phyloP scores from a whole-genome alignment of 1,284 basidiomycete species.

The Moesziomyces sp. region DNA sequence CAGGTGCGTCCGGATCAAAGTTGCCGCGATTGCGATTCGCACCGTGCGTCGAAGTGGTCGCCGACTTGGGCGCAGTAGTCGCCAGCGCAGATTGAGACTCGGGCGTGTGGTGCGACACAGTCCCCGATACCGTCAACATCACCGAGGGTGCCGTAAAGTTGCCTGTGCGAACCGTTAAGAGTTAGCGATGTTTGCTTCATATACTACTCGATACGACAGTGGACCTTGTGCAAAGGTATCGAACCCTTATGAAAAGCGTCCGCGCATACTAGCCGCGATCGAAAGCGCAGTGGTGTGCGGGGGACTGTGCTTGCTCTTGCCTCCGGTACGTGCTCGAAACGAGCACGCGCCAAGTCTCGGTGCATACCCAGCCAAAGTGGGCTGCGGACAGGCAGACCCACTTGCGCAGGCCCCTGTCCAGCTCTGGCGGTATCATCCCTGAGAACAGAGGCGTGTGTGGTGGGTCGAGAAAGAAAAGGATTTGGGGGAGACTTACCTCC shows the following conservation, averaged over 20 bases:
- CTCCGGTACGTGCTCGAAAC: neutral
- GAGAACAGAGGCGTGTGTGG: neutral
- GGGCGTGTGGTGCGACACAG: slow-evolving; percentile 64
- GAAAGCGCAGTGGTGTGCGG: neutral
- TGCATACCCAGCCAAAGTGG: neutral
- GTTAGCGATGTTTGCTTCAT: slow-evolving; percentile 50
- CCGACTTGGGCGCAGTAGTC: slow-evolving; percentile 56
- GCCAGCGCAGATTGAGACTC: slow-evolving; percentile 47
- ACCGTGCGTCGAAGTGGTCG: slow-evolving; percentile 42
- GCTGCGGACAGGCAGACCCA: neutral
- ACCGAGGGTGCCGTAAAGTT: slow-evolving; percentile 52
- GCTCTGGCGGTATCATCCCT: slow-evolving; percentile 1
- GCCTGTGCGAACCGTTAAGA: slow-evolving; percentile 10
- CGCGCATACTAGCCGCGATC: neutral
- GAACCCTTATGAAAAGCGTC: slow-evolving; percentile 54
- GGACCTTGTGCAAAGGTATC: slow-evolving; percentile 28
- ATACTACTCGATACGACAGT: slow-evolving; percentile 57
- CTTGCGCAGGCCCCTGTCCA: neutral
- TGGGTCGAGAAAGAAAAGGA: neutral
- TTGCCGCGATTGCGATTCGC: slow-evolving; percentile 18
- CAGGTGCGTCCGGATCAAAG: slow-evolving; percentile 57
- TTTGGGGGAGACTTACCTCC: slow-evolving; percentile 29
- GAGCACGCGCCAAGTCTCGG: neutral
- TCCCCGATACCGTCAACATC: slow-evolving; percentile 56
- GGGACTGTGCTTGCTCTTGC: slow-evolving; percentile 15